Conservation (phyloP, 2,329 filamentous ascomycete genomes). For the Pseudovirgaria hyperparasitica region DNA sequence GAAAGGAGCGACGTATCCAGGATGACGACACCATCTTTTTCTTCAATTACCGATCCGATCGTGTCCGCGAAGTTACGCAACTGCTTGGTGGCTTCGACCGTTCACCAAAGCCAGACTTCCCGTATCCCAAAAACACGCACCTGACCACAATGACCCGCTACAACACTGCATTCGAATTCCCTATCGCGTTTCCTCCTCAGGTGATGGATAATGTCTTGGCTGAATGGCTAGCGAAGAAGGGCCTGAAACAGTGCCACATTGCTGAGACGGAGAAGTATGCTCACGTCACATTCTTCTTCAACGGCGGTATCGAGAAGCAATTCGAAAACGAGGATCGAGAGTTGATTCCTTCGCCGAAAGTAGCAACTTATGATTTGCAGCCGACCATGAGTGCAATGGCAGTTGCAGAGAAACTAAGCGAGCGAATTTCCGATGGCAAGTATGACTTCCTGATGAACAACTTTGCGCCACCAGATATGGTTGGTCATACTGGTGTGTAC, state of each 20-base stretch:
- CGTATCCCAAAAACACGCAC: slow-evolving; percentile 76
- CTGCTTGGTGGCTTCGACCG: slow-evolving; percentile 85
- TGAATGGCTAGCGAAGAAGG: slow-evolving; percentile 87
- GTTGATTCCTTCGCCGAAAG: slow-evolving; percentile 87
- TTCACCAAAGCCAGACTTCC: slow-evolving; percentile 79
- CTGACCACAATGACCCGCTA: slow-evolving; percentile 98
- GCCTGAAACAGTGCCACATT: slow-evolving; percentile 84
- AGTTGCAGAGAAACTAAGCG: slow-evolving; percentile 79
- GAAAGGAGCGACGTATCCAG: slow-evolving; percentile 73
- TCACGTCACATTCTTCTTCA: slow-evolving; percentile 99
- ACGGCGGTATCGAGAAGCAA: slow-evolving; percentile 93
- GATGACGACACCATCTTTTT: slow-evolving; percentile 94
- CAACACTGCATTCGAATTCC: slow-evolving; percentile 89
- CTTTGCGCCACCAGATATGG: slow-evolving; percentile 98
- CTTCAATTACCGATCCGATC: slow-evolving; percentile 99
- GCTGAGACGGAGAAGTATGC: slow-evolving; percentile 99
- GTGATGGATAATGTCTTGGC: slow-evolving; percentile 97
- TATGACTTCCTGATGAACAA: slow-evolving; percentile 99
- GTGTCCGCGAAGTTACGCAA: slow-evolving; percentile 91
- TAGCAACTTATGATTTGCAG: slow-evolving; percentile 87
- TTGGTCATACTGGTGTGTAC: slow-evolving; percentile 96
- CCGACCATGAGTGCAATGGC: slow-evolving; percentile 91
- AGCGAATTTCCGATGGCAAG: slow-evolving; percentile 71
- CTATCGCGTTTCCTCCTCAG: slow-evolving; percentile 85
- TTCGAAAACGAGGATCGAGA: slow-evolving; percentile 88